Percentiles rank a stretch among this genome's conserved stretches.
Evolutionary conservation across 208 protist species (phyloP).

Genomic region (Leishmania amazonensis): DNA sequence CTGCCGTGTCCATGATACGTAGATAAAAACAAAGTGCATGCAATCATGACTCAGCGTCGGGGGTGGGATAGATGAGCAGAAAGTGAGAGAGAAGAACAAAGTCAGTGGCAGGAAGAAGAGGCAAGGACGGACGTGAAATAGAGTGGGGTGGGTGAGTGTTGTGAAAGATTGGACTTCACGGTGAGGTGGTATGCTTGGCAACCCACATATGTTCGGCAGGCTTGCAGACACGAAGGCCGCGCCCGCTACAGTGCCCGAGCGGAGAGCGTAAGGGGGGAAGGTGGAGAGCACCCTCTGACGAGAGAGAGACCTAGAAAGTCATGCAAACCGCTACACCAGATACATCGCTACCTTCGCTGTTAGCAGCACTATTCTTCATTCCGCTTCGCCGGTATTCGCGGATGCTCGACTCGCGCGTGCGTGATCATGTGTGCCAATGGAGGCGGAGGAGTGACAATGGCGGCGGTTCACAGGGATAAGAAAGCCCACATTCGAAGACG

Average conservation of each 20-base stretch:
- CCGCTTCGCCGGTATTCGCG: not conserved
- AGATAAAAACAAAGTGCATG: not conserved
- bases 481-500: not conserved
- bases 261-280: not conserved
- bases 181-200: not conserved
- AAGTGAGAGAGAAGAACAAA: constrained; percentile 2
- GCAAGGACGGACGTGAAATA: not conserved
- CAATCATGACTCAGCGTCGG: not conserved
- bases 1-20: not conserved
- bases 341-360: not conserved
- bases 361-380: not conserved
- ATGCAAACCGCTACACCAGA: not conserved
- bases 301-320: not conserved
- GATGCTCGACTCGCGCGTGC: not conserved
- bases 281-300: not conserved
- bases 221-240: not conserved
- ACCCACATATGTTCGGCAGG: not conserved
- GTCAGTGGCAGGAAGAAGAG: not conserved
- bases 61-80: not conserved
- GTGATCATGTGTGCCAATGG: not conserved
- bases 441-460: not conserved
- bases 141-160: not conserved
- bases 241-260: not conserved
- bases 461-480: not conserved
- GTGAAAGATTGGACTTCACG: not conserved